Conservation (phyloP, 495 filamentous ascomycete species). For the Bacidia gigantensis region DNA sequence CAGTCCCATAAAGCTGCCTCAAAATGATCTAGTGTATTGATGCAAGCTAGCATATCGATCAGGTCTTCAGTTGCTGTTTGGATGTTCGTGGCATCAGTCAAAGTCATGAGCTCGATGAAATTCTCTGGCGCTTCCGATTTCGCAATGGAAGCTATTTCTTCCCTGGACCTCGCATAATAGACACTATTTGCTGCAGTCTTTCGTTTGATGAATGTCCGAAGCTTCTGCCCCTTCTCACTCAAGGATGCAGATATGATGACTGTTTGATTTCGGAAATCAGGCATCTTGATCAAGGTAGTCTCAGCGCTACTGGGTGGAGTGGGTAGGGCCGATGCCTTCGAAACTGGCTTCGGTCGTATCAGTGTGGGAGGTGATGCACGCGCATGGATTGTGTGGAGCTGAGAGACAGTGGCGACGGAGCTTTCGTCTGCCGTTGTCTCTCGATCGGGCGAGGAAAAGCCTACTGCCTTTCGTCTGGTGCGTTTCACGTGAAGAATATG, state of each 20-base stretch:
- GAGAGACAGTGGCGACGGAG: conserved; percentile 3
- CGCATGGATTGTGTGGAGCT: background rate
- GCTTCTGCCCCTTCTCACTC: background rate
- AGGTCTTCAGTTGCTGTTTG: background rate
- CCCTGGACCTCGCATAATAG: background rate
- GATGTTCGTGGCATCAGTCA: background rate
- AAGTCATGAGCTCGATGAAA: background rate
- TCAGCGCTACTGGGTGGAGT: conserved; percentile 9
- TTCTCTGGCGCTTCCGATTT: background rate
- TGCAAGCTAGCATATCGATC: background rate
- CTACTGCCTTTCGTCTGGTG: background rate
- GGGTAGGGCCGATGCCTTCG: background rate
- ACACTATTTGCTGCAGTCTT: background rate
- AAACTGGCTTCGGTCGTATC: background rate
- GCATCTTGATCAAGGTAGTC: background rate
- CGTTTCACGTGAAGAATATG: background rate
- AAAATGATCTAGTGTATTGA: background rate
- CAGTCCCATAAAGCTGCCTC: background rate
- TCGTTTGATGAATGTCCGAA: background rate
- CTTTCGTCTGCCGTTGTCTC: conserved; percentile 10
- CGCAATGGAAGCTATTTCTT: too few relatives aligned
- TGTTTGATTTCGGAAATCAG: background rate
- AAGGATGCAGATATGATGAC: background rate
- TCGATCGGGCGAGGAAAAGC: conserved; percentile 6
- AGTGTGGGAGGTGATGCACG: background rate